phyloP scores from a whole-genome alignment of 1,284 basidiomycete genomes.

The Phlebopus sp. region DNA sequence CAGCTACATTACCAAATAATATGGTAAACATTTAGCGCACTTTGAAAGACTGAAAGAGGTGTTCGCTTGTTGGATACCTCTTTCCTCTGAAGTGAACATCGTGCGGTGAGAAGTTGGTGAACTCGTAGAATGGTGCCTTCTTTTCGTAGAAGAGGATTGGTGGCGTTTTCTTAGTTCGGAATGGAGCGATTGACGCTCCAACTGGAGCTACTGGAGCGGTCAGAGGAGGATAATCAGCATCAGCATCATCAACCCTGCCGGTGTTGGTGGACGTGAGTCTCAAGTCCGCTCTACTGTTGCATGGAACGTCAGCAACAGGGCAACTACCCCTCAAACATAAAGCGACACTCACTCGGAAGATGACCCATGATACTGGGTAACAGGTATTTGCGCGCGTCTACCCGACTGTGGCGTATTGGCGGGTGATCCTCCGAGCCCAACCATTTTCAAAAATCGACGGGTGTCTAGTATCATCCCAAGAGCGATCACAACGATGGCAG shows the following conservation, averaged over 20 bases:
- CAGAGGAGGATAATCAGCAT: constrained; percentile 31
- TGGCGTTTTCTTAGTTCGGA: constrained; percentile 25
- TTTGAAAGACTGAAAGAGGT: constrained; percentile 68
- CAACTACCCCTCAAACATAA: neutral
- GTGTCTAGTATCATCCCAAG: constrained; percentile 32
- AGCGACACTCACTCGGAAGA: constrained; percentile 15
- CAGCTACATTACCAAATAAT: neutral
- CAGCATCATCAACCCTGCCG: constrained; percentile 9
- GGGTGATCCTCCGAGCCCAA: constrained; percentile 30
- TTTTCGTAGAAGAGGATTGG: constrained; percentile 60
- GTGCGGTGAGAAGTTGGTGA: constrained; percentile 67
- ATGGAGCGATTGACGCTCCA: constrained; percentile 31
- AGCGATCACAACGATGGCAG: constrained; percentile 18
- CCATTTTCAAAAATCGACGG: constrained; percentile 33
- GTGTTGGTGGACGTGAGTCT: constrained; percentile 14
- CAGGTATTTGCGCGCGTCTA: constrained; percentile 20
- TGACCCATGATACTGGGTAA: constrained; percentile 24
- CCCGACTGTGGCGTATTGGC: constrained; percentile 19
- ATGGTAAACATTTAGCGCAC: constrained; percentile 33
- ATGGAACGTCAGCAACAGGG: constrained; percentile 1
- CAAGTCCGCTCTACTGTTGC: constrained; percentile 15
- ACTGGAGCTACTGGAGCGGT: constrained; percentile 29
- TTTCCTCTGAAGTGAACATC: constrained; percentile 54
- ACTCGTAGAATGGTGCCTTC: constrained; percentile 59
- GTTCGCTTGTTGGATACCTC: constrained; percentile 64